These are phyloP conservation scores for Mycena kentingensis DNA, from an alignment of 768 basidiomycete genomes.

Conservation along the genomic window DNA sequence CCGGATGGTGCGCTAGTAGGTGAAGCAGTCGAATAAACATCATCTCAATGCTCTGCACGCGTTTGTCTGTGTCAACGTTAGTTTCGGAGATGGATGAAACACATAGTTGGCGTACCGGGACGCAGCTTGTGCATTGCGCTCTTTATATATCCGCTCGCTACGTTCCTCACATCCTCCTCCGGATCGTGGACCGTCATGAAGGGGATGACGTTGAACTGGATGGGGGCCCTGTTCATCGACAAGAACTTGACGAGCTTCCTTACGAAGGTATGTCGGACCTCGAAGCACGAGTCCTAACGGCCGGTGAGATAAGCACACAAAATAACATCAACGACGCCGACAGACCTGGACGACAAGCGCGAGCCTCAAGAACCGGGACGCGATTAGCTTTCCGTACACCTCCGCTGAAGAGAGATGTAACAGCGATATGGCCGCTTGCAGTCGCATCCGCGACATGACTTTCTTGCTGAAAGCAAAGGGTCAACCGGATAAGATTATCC, in stretches of 20 bases:
- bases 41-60: slow-evolving; percentile 73
- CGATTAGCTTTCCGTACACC: slow-evolving; percentile 57
- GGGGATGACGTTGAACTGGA: slow-evolving; percentile 79
- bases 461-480: slow-evolving; percentile 45
- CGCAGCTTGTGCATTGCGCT: slow-evolving; percentile 48
- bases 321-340: not conserved
- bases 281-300: slow-evolving; percentile 84
- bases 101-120: slow-evolving; percentile 37
- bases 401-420: slow-evolving; percentile 72
- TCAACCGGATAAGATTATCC: not conserved
- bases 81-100: not conserved
- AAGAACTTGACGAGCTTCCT: slow-evolving; percentile 70
- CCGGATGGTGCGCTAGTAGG: slow-evolving; percentile 91
- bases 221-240: slow-evolving; percentile 61
- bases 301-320: slow-evolving; percentile 1
- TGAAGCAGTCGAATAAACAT: slow-evolving; percentile 86
- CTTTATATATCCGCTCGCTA: slow-evolving; percentile 60
- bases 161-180: slow-evolving; percentile 71
- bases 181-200: slow-evolving; percentile 93
- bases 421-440: slow-evolving; percentile 80
- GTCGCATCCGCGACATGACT: slow-evolving; percentile 74
- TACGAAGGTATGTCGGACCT: slow-evolving; percentile 80
- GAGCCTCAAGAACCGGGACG: slow-evolving; percentile 64
- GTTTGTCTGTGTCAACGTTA: slow-evolving; percentile 40
- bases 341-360: slow-evolving; percentile 76